phyloP scores from a whole-genome alignment of 495 filamentous ascomycete genomes.

The Penicillium bialowiezense region DNA sequence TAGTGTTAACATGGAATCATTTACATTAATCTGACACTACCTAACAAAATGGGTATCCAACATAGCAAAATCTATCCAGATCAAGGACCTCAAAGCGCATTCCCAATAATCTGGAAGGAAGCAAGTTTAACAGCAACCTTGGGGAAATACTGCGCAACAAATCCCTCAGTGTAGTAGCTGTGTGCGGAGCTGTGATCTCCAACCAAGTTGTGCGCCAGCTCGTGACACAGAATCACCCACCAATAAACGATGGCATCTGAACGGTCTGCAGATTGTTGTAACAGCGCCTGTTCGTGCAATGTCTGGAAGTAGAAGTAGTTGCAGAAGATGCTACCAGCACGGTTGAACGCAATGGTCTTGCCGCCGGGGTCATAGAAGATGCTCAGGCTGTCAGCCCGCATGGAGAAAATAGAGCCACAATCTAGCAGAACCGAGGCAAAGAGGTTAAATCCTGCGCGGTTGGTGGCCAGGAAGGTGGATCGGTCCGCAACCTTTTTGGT shows the following conservation, averaged over 20 bases:
- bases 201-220: constrained; percentile 91
- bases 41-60: constrained; percentile 12
- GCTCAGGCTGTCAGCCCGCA: constrained; percentile 62
- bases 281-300: constrained; percentile 58
- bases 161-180: constrained; percentile 68
- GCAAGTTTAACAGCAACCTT: constrained; percentile 43
- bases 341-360: constrained; percentile 90
- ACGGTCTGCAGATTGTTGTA: constrained; percentile 40
- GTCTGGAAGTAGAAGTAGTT: constrained; percentile 86
- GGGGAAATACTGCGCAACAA: constrained; percentile 53
- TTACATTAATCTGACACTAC: too few species aligned
- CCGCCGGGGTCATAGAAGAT: constrained; percentile 82
- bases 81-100: background rate
- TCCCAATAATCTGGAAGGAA: constrained; percentile 6
- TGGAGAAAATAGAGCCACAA: constrained; percentile 64
- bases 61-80: background rate
- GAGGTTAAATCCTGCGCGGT: constrained; percentile 59
- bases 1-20: too few species aligned
- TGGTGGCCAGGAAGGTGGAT: constrained; percentile 57
- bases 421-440: constrained; percentile 73
- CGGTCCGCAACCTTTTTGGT: constrained; percentile 49
- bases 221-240: constrained; percentile 90
- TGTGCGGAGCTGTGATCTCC: constrained; percentile 76
- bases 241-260: constrained; percentile 78
- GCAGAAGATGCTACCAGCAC: constrained; percentile 82